These are phyloP conservation scores for Dioszegia crocea DNA, from an alignment of 768 basidiomycete genomes.

Conservation along the genomic window DNA sequence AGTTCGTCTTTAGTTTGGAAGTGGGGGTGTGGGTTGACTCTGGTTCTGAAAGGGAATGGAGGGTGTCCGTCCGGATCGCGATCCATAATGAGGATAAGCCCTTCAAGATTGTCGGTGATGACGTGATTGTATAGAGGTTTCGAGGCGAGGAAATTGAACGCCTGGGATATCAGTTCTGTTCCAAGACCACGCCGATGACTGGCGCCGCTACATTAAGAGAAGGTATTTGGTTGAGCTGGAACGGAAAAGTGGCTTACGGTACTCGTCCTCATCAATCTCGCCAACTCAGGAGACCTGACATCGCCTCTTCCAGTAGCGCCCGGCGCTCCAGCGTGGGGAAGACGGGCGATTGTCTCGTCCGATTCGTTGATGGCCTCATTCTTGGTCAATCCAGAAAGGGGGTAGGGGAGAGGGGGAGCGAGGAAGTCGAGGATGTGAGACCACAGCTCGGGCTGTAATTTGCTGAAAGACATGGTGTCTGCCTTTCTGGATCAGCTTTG, in stretches of 20 bases:
- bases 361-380: not conserved
- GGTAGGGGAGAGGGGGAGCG: not conserved
- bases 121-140: not conserved
- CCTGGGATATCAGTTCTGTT: not conserved
- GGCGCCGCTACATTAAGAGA: too few relatives aligned
- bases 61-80: too few relatives aligned
- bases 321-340: not conserved
- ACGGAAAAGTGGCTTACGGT: not conserved
- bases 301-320: not conserved
- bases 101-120: not conserved
- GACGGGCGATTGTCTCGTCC: not conserved
- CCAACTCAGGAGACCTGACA: not conserved
- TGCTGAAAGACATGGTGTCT: slow-evolving; percentile 2
- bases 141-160: not conserved
- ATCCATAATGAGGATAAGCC: too few relatives aligned
- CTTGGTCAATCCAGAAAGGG: not conserved
- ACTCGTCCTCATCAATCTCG: not conserved
- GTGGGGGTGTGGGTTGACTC: not conserved
- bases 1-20: not conserved
- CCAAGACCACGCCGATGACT: not conserved
- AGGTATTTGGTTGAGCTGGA: not conserved
- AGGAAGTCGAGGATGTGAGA: not conserved
- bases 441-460: not conserved
- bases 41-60: not conserved
- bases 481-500: too few relatives aligned